phyloP scores from a whole-genome alignment of 306 rosid genomes.

The Fagus crenata region DNA sequence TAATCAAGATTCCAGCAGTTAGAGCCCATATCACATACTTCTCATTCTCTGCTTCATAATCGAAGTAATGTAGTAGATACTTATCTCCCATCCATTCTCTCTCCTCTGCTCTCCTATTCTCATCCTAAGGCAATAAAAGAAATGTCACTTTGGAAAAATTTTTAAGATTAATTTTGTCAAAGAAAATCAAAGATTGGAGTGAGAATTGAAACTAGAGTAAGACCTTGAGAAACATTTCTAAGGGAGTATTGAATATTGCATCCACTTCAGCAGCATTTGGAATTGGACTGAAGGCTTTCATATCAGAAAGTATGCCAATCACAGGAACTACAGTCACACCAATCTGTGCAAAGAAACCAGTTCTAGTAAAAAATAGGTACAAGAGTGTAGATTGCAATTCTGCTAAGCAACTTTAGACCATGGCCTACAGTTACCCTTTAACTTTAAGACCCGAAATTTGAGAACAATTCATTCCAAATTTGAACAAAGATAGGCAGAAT shows the following conservation, averaged over 20 bases:
- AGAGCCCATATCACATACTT: conserved; percentile 80
- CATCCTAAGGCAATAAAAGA: conserved; percentile 55
- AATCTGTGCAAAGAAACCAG: conserved; percentile 40
- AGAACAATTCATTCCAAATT: not conserved
- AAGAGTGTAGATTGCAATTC: not conserved
- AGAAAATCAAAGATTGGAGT: conserved; percentile 3
- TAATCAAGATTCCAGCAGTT: conserved; percentile 79
- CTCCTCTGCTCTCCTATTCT: conserved; percentile 74
- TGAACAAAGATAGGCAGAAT: not conserved
- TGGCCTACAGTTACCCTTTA: not conserved
- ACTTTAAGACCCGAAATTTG: not conserved
- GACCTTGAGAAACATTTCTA: conserved; percentile 94
- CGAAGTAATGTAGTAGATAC: conserved; percentile 62
- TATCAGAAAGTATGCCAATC: conserved; percentile 60
- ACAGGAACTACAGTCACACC: conserved; percentile 74
- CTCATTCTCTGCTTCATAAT: conserved; percentile 49
- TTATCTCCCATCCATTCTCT: conserved; percentile 68
- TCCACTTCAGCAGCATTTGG: conserved; percentile 75
- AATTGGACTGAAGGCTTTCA: conserved; percentile 63
- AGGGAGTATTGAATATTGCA: conserved; percentile 74
- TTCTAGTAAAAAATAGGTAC: not conserved
- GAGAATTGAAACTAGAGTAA: conserved; percentile 13
- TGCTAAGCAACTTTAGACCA: not conserved
- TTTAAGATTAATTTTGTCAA: conserved; percentile 3
- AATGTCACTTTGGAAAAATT: conserved; percentile 9